Conservation (phyloP, 257 asterid species). For the Fraxinus quadrangulata region DNA sequence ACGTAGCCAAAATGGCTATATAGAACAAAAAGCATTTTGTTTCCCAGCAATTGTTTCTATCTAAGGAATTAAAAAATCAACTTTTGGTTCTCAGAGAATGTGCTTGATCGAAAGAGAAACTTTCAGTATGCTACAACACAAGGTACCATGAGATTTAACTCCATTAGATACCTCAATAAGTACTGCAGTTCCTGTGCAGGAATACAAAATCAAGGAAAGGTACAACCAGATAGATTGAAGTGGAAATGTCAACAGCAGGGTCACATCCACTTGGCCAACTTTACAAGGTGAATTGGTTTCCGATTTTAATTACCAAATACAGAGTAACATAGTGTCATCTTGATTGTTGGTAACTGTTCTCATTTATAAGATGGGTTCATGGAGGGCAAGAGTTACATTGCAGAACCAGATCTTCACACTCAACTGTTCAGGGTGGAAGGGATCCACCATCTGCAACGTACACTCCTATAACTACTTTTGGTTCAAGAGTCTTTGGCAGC, state of each 20-base stretch:
- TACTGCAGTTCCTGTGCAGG: not conserved
- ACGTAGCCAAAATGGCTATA: not conserved
- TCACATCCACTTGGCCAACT: slow-evolving; percentile 16
- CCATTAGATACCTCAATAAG: not conserved
- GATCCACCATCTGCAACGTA: too few relatives aligned
- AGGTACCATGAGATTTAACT: too few relatives aligned
- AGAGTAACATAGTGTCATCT: slow-evolving; percentile 9
- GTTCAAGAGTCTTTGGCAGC: too few relatives aligned
- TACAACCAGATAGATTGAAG: not conserved
- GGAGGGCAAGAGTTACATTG: not conserved
- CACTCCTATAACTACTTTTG: too few relatives aligned
- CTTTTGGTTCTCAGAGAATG: too few relatives aligned
- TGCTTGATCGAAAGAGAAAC: not conserved
- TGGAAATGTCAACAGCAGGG: not conserved
- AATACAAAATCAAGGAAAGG: not conserved
- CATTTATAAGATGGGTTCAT: not conserved
- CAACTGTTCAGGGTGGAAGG: not conserved
- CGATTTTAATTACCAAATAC: slow-evolving; percentile 4
- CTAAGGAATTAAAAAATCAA: not conserved
- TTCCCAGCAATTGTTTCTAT: not conserved
- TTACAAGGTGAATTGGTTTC: slow-evolving; percentile 9
- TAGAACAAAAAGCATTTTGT: not conserved
- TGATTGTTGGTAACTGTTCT: slow-evolving; percentile 1
- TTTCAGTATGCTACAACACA: not conserved
- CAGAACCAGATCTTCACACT: slow-evolving; percentile 16